Conservation (phyloP, 2,329 filamentous ascomycete genomes). For the Fusarium pininemorale region DNA sequence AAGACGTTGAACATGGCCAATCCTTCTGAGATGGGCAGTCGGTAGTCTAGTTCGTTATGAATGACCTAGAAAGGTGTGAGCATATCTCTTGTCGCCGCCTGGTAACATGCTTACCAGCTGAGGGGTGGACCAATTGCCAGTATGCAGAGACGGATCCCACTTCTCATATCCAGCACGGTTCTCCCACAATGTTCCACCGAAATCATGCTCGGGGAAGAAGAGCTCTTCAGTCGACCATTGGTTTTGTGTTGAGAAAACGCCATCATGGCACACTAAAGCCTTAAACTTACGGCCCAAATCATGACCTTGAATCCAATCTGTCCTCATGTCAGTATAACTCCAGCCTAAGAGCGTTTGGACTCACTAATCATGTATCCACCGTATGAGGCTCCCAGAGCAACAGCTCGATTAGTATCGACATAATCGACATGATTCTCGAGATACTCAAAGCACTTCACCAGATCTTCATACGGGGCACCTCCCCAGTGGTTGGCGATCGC, state of each 20-base stretch:
- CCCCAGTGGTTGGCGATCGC: constrained; percentile 86
- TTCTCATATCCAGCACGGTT: constrained; percentile 71
- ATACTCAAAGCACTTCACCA: constrained; percentile 81
- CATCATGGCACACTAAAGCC: constrained; percentile 88
- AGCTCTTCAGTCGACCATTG: constrained; percentile 73
- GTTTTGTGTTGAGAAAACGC: constrained; percentile 77
- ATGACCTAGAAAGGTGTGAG: constrained; percentile 59
- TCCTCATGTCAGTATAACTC: constrained; percentile 41
- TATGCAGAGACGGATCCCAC: constrained; percentile 73
- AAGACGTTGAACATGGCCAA: constrained; percentile 86
- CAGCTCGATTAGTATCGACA: constrained; percentile 74
- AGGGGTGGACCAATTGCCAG: constrained; percentile 82
- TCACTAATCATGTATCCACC: constrained; percentile 79
- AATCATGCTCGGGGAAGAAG: constrained; percentile 76
- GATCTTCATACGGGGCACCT: constrained; percentile 82
- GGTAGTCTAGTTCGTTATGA: constrained; percentile 90
- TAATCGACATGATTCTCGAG: constrained; percentile 72
- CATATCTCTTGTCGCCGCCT: background rate
- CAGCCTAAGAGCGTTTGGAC: constrained; percentile 33
- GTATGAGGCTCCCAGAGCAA: constrained; percentile 79
- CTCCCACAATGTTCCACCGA: constrained; percentile 69
- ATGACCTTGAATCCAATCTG: constrained; percentile 90
- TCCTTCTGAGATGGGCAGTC: constrained; percentile 85
- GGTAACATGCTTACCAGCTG: constrained; percentile 68
- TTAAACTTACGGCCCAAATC: constrained; percentile 84